Evolutionary conservation across 169 alveolate species (phyloP), one percentile per base, ranked within the genome.

Genomic region (Plasmodium billcollinsi): DNA sequence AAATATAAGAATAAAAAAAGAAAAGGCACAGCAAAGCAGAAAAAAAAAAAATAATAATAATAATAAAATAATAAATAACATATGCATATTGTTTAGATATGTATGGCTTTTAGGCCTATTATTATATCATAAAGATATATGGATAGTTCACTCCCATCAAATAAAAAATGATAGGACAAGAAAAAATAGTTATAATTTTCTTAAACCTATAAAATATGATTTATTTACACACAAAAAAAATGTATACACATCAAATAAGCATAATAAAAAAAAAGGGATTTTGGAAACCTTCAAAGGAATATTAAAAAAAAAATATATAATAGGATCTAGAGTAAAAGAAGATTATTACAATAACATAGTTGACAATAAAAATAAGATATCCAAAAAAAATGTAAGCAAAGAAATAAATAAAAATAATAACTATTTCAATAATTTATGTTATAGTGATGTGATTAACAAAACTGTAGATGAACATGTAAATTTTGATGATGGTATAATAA

Each of bases 401-500:
- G 56, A 67, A 14, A 15, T 39, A 73, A 20, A 21, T 54, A 73
- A 59, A 52, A 20, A 20, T 3, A 63, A 70, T 49, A 83, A 3
- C 33, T 83, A 83, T 26, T 83, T 70, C 50, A 67, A 83, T 39
- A 6, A 73, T 20, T 63, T 83, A 47, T 69, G 70, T 45, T 9
- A n/a, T 6, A 83, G 56, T 62, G 24, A 73, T 70, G 65, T 56
- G 47, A 18, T 83, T 58, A 83, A 56, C 20, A 83, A 83, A 62
- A 56, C 20, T 29, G 73, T 83, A 1, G 85, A 83, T 4, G 86
- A 33, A 24, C 54, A 83, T 70, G 91, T 83, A 39, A 83, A 83
- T 71, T 83, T 83, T 70, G 73, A 83, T 14, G 91, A 83, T 70
- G 91, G 91, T 5, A 12, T 70, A 33, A 21, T 45, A 50, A 83